These are phyloP conservation scores for Trypanosomatidae sp. DNA, from an alignment of 208 protist species.

Conservation along the genomic window DNA sequence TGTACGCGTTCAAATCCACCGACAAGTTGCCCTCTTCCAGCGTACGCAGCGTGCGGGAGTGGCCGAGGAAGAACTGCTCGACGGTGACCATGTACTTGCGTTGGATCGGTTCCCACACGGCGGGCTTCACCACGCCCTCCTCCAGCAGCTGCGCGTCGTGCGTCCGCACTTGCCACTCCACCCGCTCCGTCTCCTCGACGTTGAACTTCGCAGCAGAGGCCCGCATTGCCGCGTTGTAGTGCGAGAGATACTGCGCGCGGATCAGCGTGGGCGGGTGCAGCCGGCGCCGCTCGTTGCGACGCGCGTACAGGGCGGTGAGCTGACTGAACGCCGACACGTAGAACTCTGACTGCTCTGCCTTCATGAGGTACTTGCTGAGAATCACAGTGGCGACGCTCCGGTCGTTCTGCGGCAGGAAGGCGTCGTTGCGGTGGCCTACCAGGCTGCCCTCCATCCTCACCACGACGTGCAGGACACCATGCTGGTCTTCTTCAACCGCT, in stretches of 20 bases:
- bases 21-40: slow-evolving; percentile 47
- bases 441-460: slow-evolving; percentile 72
- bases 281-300: slow-evolving; percentile 52
- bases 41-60: slow-evolving; percentile 40
- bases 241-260: slow-evolving; percentile 70
- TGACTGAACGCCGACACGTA: slow-evolving; percentile 39
- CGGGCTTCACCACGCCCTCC: slow-evolving; percentile 76
- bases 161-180: slow-evolving; percentile 83
- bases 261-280: slow-evolving; percentile 75
- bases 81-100: slow-evolving; percentile 54
- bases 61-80: slow-evolving; percentile 74
- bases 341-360: slow-evolving; percentile 40
- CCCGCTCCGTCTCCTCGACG: slow-evolving; percentile 57
- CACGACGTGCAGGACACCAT: slow-evolving; percentile 72
- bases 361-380: slow-evolving; percentile 42
- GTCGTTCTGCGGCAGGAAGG: slow-evolving; percentile 70
- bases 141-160: slow-evolving; percentile 64
- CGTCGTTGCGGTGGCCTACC: slow-evolving; percentile 40
- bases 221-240: slow-evolving; percentile 65
- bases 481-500: slow-evolving; percentile 49
- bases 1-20: slow-evolving; percentile 53
- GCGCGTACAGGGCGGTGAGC: slow-evolving; percentile 47
- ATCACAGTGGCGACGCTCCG: slow-evolving; percentile 61
- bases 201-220: slow-evolving; percentile 59
- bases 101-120: slow-evolving; percentile 74